Percentiles rank a stretch among this genome's conserved stretches.
Conservation (phyloP, 176 grass and related monocot genomes). For the Sorghum bicolor region Sorghum_bicolor_NCBIv3 NC_012872.2:6372501-6373000, state of each 20-base stretch:
- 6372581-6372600: not conserved
- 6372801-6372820: constrained; percentile 1
- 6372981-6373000: constrained; percentile 19
- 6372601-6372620: not conserved
- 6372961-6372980: constrained; percentile 38
- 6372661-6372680: constrained; percentile 85
- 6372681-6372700: constrained; percentile 79
- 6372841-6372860: not conserved
- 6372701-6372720: constrained; percentile 86
- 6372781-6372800: constrained; percentile 13
- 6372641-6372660: constrained; percentile 97
- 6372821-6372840: constrained; percentile 43
- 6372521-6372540: not conserved
- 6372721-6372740: constrained; percentile 53
- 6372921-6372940: constrained; percentile 40
- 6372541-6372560: not conserved
- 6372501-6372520: not conserved
- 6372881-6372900: constrained; percentile 2
- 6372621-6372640: constrained; percentile 69
- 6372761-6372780: constrained; percentile 67
- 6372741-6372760: constrained; percentile 82
- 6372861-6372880: constrained; percentile 23
- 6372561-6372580: not conserved
- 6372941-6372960: constrained; percentile 40
- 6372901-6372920: constrained; percentile 29